Percentiles rank a stretch among this genome's conserved stretches.
These are phyloP conservation scores for Lathyrus sativus DNA, from an alignment of 306 rosid genomes.

Conservation along the genomic window DNA sequence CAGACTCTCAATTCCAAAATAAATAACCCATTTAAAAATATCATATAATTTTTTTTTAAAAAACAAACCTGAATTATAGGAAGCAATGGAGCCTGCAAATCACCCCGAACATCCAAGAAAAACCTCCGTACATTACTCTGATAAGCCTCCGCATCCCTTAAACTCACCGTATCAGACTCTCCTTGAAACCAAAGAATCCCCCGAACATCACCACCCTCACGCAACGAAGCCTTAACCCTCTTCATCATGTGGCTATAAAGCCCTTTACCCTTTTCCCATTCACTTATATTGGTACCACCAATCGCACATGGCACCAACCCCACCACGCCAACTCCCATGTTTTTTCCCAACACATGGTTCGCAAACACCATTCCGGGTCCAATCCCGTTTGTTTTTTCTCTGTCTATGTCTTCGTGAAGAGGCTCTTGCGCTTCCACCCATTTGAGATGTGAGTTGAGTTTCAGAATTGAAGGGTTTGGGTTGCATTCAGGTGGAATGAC, in stretches of 20 bases:
- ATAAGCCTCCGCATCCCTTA: constrained; percentile 53
- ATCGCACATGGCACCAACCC: constrained; percentile 64
- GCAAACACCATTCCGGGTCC: constrained; percentile 57
- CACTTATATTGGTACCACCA: constrained; percentile 48
- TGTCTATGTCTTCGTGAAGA: constrained; percentile 61
- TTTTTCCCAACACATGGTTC: constrained; percentile 33
- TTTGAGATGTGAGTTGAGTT: constrained; percentile 48
- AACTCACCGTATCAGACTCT: constrained; percentile 56
- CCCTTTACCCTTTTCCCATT: constrained; percentile 50
- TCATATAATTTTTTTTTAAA: too few species aligned
- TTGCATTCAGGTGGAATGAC: constrained; percentile 55
- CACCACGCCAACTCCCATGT: constrained; percentile 32
- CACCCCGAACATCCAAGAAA: constrained; percentile 58
- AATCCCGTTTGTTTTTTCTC: constrained; percentile 37
- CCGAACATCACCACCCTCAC: constrained; percentile 39
- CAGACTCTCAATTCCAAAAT: too few species aligned
- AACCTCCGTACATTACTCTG: constrained; percentile 48
- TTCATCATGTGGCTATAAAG: constrained; percentile 61
- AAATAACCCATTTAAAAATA: too few species aligned
- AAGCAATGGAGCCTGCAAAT: constrained; percentile 66
- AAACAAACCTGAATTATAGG: constrained; percentile 72
- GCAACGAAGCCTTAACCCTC: constrained; percentile 55
- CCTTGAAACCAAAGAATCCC: constrained; percentile 90
- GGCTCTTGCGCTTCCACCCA: constrained; percentile 84
- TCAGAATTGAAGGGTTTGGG: constrained; percentile 48